Percentiles rank a stretch among this genome's conserved stretches.
phyloP scores from a whole-genome alignment of 352 stramenopile species.

The Phytophthora agathidicida region DNA sequence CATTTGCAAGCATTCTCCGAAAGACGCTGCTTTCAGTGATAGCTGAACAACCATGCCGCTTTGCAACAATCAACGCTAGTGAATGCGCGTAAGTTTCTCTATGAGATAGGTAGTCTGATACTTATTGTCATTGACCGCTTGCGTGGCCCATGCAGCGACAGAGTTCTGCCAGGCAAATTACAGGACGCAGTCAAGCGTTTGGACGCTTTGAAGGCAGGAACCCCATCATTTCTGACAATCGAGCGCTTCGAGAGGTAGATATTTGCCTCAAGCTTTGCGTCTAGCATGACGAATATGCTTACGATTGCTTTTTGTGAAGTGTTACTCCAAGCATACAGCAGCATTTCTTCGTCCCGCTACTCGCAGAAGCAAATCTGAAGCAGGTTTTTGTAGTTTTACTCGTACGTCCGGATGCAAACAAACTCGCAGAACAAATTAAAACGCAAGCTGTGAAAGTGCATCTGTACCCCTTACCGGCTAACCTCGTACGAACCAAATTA shows the following conservation, averaged over 20 bases:
- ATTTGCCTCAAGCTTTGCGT: not conserved
- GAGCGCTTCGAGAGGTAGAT: conserved; percentile 64
- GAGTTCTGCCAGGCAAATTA: conserved; percentile 18
- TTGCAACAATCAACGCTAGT: conserved; percentile 50
- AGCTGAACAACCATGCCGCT: conserved; percentile 24
- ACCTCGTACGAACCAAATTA: conserved; percentile 60
- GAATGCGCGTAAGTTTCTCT: conserved; percentile 35
- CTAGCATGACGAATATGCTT: not conserved
- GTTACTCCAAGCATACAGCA: conserved; percentile 67
- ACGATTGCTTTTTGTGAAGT: conserved; percentile 20
- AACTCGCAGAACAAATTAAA: conserved; percentile 70
- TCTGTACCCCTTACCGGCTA: conserved; percentile 39
- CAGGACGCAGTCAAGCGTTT: conserved; percentile 19
- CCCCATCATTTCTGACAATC: conserved; percentile 50
- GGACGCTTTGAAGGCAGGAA: conserved; percentile 27
- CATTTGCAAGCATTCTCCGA: conserved; percentile 54
- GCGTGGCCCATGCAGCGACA: conserved; percentile 9
- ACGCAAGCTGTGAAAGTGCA: conserved; percentile 44
- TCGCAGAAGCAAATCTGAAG: conserved; percentile 55
- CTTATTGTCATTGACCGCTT: not conserved
- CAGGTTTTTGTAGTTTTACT: conserved; percentile 64
- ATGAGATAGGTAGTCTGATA: not conserved
- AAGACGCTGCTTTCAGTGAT: conserved; percentile 26
- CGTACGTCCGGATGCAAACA: conserved; percentile 53
- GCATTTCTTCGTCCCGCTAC: conserved; percentile 59